Percentiles rank a stretch among this genome's conserved stretches.
Evolutionary conservation across 257 asterid genomes (phyloP).

Genomic region (Solanum virginianum): DNA sequence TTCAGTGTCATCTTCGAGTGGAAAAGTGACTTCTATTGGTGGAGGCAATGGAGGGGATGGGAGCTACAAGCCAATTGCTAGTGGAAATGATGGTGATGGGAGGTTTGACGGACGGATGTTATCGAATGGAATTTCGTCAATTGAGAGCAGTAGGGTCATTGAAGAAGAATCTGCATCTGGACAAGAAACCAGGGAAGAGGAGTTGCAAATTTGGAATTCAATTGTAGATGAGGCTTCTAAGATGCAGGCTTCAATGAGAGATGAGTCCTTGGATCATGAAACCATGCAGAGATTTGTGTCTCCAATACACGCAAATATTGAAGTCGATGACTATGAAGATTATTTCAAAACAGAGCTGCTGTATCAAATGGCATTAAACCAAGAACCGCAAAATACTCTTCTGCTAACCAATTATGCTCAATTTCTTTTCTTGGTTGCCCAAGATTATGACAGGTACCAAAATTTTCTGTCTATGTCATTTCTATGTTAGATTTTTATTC

Average conservation of each 20-base stretch:
- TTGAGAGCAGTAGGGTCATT: slow-evolving; percentile 19
- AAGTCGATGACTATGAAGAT: slow-evolving; percentile 35
- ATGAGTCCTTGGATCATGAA: slow-evolving; percentile 58
- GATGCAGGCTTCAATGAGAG: slow-evolving; percentile 28
- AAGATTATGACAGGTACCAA: slow-evolving; percentile 77
- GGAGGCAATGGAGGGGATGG: slow-evolving; percentile 71
- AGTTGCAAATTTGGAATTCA: slow-evolving; percentile 52
- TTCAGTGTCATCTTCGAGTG: slow-evolving; percentile 39
- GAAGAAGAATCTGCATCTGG: slow-evolving; percentile 47
- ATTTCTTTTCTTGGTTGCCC: slow-evolving; percentile 62
- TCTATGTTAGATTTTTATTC: background rate
- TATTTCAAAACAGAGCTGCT: slow-evolving; percentile 42
- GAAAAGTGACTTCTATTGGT: slow-evolving; percentile 42
- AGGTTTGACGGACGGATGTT: slow-evolving; percentile 22
- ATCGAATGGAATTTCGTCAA: slow-evolving; percentile 32
- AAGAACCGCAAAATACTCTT: slow-evolving; percentile 64
- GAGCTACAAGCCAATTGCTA: slow-evolving; percentile 28
- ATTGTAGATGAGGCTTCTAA: slow-evolving; percentile 53
- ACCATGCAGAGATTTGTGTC: slow-evolving; percentile 42
- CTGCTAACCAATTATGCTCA: slow-evolving; percentile 88
- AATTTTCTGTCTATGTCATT: background rate
- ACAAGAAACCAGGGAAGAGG: slow-evolving; percentile 33
- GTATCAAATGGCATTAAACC: slow-evolving; percentile 46
- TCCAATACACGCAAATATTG: slow-evolving; percentile 54
- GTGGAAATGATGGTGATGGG: slow-evolving; percentile 79